Evolutionary conservation across 352 stramenopile genomes (phyloP).

Genomic region (Globisporangium nunn): DNA sequence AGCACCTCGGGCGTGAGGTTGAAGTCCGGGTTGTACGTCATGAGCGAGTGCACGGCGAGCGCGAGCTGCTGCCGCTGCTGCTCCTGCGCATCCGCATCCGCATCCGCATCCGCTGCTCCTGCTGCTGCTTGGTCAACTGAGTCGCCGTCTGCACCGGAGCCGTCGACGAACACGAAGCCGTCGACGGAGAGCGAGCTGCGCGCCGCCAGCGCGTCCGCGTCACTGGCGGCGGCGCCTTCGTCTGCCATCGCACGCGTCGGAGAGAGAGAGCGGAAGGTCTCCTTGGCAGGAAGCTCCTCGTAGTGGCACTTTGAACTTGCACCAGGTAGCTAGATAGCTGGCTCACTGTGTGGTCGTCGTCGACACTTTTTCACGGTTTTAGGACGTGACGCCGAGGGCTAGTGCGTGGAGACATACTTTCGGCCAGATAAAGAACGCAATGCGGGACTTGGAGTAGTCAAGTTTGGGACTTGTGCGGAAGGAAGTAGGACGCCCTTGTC

Average conservation of each 20-base stretch:
- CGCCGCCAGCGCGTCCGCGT: neutral
- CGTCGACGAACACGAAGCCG: constrained; percentile 5
- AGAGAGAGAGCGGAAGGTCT: no score
- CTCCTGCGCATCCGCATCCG: neutral
- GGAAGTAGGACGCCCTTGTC: neutral
- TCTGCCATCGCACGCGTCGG: no score
- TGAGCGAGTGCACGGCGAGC: constrained; percentile 52
- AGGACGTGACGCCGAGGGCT: no score
- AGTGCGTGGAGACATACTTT: no score
- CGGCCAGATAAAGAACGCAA: no score
- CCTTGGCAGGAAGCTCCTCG: no score
- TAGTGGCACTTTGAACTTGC: no score
- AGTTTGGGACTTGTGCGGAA: no score
- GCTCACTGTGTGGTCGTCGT: no score
- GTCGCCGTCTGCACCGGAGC: neutral
- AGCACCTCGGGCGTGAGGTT: constrained; percentile 72
- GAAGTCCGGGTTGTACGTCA: constrained; percentile 81
- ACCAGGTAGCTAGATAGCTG: no score
- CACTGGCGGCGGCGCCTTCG: neutral
- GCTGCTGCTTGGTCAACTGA: neutral
- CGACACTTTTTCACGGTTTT: no score
- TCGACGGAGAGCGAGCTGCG: constrained; percentile 3
- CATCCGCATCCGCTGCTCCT: neutral
- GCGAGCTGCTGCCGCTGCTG: constrained; percentile 22
- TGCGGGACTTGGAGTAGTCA: no score